These are phyloP conservation scores for Phaeosphaeriaceae sp. DNA, from an alignment of 2,329 filamentous ascomycete species.

Conservation along the genomic window DNA sequence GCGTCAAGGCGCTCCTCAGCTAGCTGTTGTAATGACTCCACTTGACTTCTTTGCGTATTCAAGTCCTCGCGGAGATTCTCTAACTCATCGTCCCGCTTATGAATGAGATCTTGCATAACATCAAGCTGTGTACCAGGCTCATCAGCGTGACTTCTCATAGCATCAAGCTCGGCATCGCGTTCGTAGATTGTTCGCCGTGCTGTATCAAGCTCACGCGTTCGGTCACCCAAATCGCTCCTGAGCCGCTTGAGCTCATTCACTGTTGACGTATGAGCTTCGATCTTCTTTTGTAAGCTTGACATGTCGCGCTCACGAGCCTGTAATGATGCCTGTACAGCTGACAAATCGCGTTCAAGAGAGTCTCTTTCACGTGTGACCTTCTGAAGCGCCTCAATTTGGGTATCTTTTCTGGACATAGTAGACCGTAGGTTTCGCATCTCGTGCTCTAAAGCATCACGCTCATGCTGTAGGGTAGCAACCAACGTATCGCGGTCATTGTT, in stretches of 20 bases:
- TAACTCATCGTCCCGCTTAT: slow-evolving; percentile 57
- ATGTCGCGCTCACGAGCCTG: slow-evolving; percentile 44
- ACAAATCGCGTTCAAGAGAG: slow-evolving; percentile 36
- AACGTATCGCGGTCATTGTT: slow-evolving; percentile 38
- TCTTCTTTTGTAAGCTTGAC: slow-evolving; percentile 36
- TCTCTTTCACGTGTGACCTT: slow-evolving; percentile 44
- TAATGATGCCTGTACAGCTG: slow-evolving; percentile 36
- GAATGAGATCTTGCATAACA: slow-evolving; percentile 51
- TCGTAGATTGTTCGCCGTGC: slow-evolving; percentile 44
- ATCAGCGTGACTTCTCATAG: slow-evolving; percentile 41
- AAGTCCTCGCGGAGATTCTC: slow-evolving; percentile 59
- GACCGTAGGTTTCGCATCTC: slow-evolving; percentile 34
- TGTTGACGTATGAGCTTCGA: slow-evolving; percentile 36
- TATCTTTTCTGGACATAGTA: slow-evolving; percentile 38
- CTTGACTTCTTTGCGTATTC: slow-evolving; percentile 37
- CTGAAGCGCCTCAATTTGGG: slow-evolving; percentile 45
- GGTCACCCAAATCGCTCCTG: slow-evolving; percentile 37
- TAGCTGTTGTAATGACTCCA: slow-evolving; percentile 41
- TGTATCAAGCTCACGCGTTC: slow-evolving; percentile 45
- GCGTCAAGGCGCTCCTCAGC: slow-evolving; percentile 50
- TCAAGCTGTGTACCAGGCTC: slow-evolving; percentile 50
- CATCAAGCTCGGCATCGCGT: slow-evolving; percentile 46
- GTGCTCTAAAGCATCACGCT: slow-evolving; percentile 29
- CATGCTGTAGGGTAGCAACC: slow-evolving; percentile 37
- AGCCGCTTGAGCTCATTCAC: slow-evolving; percentile 40